Evolutionary conservation across 108 stramenopile species (phyloP), one percentile per base, ranked within the genome.

Genomic region (Cylindrotheca fusiformis): DNA sequence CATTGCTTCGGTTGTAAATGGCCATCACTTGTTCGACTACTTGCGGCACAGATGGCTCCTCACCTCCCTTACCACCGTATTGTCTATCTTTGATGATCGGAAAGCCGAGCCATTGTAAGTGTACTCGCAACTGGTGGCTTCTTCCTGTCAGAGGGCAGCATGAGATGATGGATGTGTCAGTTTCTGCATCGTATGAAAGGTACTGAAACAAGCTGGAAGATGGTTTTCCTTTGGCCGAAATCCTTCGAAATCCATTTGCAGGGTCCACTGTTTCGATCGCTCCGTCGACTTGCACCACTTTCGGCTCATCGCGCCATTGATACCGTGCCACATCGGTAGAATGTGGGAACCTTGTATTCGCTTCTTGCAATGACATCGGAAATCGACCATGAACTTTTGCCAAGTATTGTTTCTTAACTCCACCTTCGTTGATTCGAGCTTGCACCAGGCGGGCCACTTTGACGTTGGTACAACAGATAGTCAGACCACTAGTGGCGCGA

Each of bases 61-160:
- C 25, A 48, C 32, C 32, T 12, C 14, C 22, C 56, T 27, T 31
- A 3, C 88, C 86, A 29, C 93, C 96, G 55, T 97, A 95, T 48
- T 77, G 78, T 28, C 78, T 58, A 64, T 97, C 97, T 53, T 84
- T 76, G 17, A 78, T 71, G 45, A 97, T 94, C 4, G 97, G 84
- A 66, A 64, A 78, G 4, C 93, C 93, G 10, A 95, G 61, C 23
- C 66, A 56, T 47, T 84, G 67, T 2, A 95, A 74, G 65, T 97
- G 97, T 18, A 97, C 81, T 6, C 97, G 76, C 23, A 97, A 60
- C 73, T 97, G 97, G 65, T 97, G 97, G 36, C 91, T 94, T 5
- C 97, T 68, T 3, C 97, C 97, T 17, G 95, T 95, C 0, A 91
- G 36, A 6, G 95, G 96, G 48, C 53, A 48, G 59, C 91, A 92